phyloP scores from a whole-genome alignment of 2,329 filamentous ascomycete species.

The Fusarium bulbicola region DNA sequence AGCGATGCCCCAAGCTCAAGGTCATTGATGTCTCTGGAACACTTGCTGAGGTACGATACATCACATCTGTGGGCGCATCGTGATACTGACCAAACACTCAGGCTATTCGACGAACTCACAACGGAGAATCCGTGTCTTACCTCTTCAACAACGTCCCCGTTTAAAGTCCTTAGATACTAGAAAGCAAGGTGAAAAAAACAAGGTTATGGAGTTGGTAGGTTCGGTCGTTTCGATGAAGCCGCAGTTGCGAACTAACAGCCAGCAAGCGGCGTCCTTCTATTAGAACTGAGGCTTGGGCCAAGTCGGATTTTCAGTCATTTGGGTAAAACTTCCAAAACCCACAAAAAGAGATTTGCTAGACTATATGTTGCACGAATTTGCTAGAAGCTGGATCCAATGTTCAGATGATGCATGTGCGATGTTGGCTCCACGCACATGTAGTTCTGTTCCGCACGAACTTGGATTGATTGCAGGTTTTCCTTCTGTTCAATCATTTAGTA shows the following conservation, averaged over 20 bases:
- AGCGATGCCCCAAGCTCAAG: conserved; percentile 80
- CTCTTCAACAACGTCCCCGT: conserved; percentile 73
- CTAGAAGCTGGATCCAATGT: neutral
- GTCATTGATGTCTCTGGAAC: conserved; percentile 94
- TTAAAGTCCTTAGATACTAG: conserved; percentile 35
- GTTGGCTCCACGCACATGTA: conserved; percentile 4
- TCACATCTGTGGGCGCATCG: neutral
- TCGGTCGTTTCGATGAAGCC: neutral
- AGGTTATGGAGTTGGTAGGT: conserved; percentile 42
- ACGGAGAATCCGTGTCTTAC: conserved; percentile 72
- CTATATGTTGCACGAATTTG: conserved; percentile 10
- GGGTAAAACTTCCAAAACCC: conserved; percentile 25
- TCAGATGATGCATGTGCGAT: neutral
- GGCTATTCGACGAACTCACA: conserved; percentile 74
- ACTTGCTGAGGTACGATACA: conserved; percentile 63
- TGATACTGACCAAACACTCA: conserved; percentile 43
- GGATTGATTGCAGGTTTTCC: neutral
- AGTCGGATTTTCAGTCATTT: conserved; percentile 18
- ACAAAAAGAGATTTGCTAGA: conserved; percentile 25
- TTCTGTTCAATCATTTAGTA: conserved; percentile 7
- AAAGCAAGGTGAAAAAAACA: conserved; percentile 22
- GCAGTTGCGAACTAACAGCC: conserved; percentile 20
- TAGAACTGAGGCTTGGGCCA: conserved; percentile 34
- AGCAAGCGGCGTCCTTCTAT: conserved; percentile 32
- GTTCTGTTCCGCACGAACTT: conserved; percentile 7